These are phyloP conservation scores for Fusarium stilboides DNA, from an alignment of 2,329 filamentous ascomycete species.

Conservation along the genomic window DNA sequence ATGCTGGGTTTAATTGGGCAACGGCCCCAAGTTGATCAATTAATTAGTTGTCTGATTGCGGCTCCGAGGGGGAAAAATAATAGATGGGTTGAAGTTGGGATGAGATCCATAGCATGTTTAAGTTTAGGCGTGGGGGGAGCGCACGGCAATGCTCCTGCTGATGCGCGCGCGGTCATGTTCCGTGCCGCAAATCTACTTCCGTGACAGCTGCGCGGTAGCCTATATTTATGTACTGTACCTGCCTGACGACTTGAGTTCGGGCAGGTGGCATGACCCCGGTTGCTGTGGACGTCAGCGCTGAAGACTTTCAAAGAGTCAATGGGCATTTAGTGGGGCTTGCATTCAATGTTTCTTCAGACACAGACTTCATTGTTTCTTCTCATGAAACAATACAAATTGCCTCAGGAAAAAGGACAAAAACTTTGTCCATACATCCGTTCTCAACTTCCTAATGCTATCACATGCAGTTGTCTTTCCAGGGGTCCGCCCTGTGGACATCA, in stretches of 20 bases:
- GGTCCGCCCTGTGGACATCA: slow-evolving; percentile 17
- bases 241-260: no score
- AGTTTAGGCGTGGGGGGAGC: slow-evolving; percentile 31
- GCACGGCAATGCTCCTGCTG: neutral
- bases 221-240: neutral
- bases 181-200: slow-evolving; percentile 24
- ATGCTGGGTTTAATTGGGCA: slow-evolving; percentile 20
- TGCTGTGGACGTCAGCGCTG: slow-evolving; percentile 3
- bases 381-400: neutral
- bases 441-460: neutral
- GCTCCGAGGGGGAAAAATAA: slow-evolving; percentile 34
- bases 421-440: neutral
- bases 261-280: neutral
- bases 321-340: slow-evolving; percentile 1
- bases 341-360: neutral
- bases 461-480: neutral
- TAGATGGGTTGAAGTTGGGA: slow-evolving; percentile 31
- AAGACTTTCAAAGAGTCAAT: neutral
- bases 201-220: neutral
- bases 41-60: slow-evolving; percentile 26
- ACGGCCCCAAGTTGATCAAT: neutral
- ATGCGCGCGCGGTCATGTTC: slow-evolving; percentile 28
- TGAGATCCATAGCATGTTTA: slow-evolving; percentile 28
- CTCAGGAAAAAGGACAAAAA: neutral
- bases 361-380: neutral